Evolutionary conservation across 257 asterid species (phyloP).

Genomic region (Primulina tabacum): DNA sequence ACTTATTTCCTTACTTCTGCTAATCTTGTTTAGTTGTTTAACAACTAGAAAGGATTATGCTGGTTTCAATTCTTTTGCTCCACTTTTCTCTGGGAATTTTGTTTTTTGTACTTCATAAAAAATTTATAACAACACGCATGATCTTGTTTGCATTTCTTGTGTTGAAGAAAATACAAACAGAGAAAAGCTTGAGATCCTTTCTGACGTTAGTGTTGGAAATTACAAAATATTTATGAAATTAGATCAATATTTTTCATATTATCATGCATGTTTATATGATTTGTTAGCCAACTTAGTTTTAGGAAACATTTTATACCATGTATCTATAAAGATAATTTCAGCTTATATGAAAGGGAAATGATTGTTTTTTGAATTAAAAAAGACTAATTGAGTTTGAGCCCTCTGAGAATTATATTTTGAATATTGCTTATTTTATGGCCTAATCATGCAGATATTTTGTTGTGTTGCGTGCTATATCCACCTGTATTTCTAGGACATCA

Average conservation of each 20-base stretch:
- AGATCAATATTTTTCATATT: not conserved
- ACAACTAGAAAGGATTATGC: not conserved
- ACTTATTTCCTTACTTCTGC: not conserved
- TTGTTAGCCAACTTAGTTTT: not conserved
- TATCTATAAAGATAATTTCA: no score
- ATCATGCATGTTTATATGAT: no score
- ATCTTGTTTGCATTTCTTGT: not conserved
- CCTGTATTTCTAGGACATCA: no score
- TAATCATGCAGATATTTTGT: no score
- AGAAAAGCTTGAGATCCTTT: not conserved
- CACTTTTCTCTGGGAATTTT: not conserved
- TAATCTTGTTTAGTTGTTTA: not conserved
- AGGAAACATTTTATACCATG: not conserved
- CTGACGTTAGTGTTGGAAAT: not conserved
- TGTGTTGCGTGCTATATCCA: not conserved
- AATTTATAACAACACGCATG: no score
- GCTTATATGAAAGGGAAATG: no score
- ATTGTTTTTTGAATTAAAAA: no score
- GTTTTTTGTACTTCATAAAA: no score
- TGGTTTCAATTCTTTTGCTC: not conserved
- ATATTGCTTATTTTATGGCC: not conserved
- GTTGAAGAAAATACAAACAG: not conserved
- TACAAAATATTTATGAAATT: not conserved
- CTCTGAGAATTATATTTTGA: not conserved
- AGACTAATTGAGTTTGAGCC: not conserved